Conservation (phyloP, 2,329 filamentous ascomycete species). For the Fusarium nisikadoi region DNA sequence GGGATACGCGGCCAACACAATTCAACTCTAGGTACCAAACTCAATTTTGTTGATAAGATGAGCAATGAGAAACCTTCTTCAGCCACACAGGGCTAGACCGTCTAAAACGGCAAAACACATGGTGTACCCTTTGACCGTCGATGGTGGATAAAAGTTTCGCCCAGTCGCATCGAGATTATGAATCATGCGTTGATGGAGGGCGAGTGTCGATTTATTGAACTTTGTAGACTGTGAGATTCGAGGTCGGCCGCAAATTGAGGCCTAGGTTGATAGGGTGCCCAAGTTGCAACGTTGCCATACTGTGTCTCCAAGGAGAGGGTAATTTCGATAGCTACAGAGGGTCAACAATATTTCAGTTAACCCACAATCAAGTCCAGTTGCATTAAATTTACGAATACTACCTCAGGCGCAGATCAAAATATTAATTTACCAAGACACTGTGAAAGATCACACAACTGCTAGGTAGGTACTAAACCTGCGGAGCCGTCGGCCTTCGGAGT, state of each 20-base stretch:
- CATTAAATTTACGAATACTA: constrained; percentile 8
- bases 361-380: not conserved
- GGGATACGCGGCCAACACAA: constrained; percentile 6
- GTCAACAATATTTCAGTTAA: not conserved
- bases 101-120: constrained; percentile 9
- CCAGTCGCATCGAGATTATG: constrained; percentile 28
- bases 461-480: not conserved
- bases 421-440: not conserved
- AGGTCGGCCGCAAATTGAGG: constrained; percentile 11
- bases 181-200: constrained; percentile 26
- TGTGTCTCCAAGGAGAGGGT: not conserved
- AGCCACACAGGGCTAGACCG: constrained; percentile 25
- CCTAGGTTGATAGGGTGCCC: constrained; percentile 20
- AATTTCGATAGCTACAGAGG: not conserved
- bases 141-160: constrained; percentile 11
- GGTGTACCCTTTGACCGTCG: constrained; percentile 5
- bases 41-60: constrained; percentile 21
- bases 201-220: constrained; percentile 11
- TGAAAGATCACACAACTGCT: constrained; percentile 19
- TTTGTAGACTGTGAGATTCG: constrained; percentile 16
- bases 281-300: constrained; percentile 4
- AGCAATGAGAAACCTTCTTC: constrained; percentile 2
- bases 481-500: constrained; percentile 32
- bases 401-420: constrained; percentile 12
- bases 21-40: constrained; percentile 31